Percentiles rank a stretch among this genome's conserved stretches.
phyloP scores from a whole-genome alignment of 805 yeast genomes.

The Myxozyma nipponensis region DNA sequence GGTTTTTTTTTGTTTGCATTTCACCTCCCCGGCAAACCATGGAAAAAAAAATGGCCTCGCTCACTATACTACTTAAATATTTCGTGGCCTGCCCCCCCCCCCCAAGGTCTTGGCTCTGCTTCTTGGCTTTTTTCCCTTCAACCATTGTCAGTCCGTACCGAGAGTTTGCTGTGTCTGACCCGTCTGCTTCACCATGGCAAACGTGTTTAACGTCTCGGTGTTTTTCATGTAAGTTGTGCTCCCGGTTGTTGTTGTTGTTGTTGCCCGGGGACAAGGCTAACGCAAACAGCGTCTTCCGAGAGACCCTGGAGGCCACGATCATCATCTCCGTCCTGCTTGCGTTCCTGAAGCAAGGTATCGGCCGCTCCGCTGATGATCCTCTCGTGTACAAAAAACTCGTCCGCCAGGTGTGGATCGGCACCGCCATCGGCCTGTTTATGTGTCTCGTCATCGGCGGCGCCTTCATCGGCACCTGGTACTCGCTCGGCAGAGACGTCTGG shows the following conservation, averaged over 20 bases:
- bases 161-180: not conserved
- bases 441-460: slow-evolving; percentile 88
- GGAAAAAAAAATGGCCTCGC: too few species aligned
- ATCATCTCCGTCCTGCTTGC: slow-evolving; percentile 89
- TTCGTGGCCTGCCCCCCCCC: too few species aligned
- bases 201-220: slow-evolving; percentile 51
- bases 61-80: too few species aligned
- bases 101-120: too few species aligned
- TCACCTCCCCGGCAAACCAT: too few species aligned
- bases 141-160: too few species aligned
- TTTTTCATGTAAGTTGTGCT: slow-evolving; percentile 28
- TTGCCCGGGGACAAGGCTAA: not conserved
- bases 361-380: slow-evolving; percentile 37
- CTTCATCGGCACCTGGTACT: slow-evolving; percentile 89
- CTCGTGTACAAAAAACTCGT: slow-evolving; percentile 56
- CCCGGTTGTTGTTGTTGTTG: too few species aligned
- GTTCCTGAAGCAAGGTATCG: slow-evolving; percentile 85
- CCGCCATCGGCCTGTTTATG: slow-evolving; percentile 63
- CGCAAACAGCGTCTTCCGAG: slow-evolving; percentile 64
- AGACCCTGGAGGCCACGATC: slow-evolving; percentile 86
- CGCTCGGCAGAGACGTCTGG: slow-evolving; percentile 79
- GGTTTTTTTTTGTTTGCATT: too few species aligned
- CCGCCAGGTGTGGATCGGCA: slow-evolving; percentile 87
- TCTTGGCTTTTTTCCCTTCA: too few species aligned
- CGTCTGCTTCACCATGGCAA: slow-evolving; percentile 39